Evolutionary conservation across 2,329 filamentous ascomycete species (phyloP).

Genomic region (Xylaria sp.): DNA sequence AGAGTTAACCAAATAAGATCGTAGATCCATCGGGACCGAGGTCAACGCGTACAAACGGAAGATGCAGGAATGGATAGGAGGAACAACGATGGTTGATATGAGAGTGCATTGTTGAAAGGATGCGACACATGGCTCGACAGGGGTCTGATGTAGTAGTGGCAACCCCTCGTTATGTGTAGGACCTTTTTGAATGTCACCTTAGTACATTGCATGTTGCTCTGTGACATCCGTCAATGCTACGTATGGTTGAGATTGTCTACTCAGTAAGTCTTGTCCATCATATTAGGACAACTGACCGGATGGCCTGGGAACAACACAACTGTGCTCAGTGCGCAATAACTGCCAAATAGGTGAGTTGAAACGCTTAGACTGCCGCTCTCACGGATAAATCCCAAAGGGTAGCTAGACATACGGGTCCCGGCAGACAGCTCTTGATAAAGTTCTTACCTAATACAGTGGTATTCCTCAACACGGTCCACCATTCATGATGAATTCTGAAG

Average conservation of each 20-base stretch:
- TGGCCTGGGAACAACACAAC: neutral
- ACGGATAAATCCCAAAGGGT: neutral
- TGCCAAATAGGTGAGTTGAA: neutral
- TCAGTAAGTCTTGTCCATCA: neutral
- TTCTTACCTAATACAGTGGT: slow-evolving; percentile 30
- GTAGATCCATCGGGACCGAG: slow-evolving; percentile 11
- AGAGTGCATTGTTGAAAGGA: slow-evolving; percentile 19
- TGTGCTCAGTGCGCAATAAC: neutral
- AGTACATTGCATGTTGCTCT: slow-evolving; percentile 2
- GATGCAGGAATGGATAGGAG: neutral
- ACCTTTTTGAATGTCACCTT: slow-evolving; percentile 28
- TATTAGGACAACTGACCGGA: neutral
- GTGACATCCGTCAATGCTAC: slow-evolving; percentile 5
- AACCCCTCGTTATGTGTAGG: slow-evolving; percentile 21
- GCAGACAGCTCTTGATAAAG: slow-evolving; percentile 24
- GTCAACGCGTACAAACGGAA: neutral
- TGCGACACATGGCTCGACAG: slow-evolving; percentile 26
- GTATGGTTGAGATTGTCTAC: neutral
- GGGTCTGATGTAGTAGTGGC: slow-evolving; percentile 12
- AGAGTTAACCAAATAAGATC: neutral
- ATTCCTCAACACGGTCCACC: neutral
- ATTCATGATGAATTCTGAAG: neutral
- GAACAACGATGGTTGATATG: neutral
- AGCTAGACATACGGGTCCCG: slow-evolving; percentile 1
- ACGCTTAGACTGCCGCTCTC: neutral